Conservation (phyloP, 2,329 filamentous ascomycete genomes). For the Apiospora pterosperma region DNA sequence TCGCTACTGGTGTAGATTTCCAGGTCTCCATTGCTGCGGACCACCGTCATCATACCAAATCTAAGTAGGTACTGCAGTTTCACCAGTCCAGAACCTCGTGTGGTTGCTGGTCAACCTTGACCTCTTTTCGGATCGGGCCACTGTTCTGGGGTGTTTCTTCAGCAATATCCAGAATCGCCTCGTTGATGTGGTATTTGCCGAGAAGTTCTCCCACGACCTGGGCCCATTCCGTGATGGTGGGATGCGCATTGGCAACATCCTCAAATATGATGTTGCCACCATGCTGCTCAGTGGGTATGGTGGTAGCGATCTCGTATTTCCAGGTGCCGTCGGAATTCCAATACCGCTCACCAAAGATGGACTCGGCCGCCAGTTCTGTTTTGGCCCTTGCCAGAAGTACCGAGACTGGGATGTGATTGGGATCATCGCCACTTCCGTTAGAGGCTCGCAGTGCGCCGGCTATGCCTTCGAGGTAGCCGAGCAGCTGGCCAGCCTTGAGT, state of each 20-base stretch:
- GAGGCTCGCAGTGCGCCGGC: conserved; percentile 41
- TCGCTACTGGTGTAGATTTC: background rate
- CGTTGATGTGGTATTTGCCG: conserved; percentile 28
- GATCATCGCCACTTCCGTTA: conserved; percentile 7
- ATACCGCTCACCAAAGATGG: conserved; percentile 62
- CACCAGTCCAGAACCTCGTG: conserved; percentile 11
- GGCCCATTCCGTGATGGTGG: conserved; percentile 62
- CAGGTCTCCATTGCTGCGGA: background rate
- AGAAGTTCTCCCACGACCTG: conserved; percentile 38
- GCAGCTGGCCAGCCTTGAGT: conserved; percentile 65
- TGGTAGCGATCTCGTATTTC: conserved; percentile 49
- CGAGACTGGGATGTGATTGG: conserved; percentile 18
- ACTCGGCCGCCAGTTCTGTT: conserved; percentile 56
- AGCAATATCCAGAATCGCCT: conserved; percentile 2
- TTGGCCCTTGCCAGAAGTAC: conserved; percentile 46
- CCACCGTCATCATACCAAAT: background rate
- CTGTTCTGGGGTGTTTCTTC: background rate
- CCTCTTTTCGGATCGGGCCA: conserved; percentile 7
- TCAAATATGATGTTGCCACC: conserved; percentile 39
- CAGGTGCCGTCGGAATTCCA: conserved; percentile 70
- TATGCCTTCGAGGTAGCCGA: conserved; percentile 77
- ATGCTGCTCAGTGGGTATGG: conserved; percentile 14
- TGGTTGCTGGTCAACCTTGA: conserved; percentile 10
- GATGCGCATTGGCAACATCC: conserved; percentile 65
- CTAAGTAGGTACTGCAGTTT: background rate